Evolutionary conservation across 805 yeast species (phyloP), one percentile per base, ranked within the genome.

Genomic region (Zygoascus ofunaensis): DNA sequence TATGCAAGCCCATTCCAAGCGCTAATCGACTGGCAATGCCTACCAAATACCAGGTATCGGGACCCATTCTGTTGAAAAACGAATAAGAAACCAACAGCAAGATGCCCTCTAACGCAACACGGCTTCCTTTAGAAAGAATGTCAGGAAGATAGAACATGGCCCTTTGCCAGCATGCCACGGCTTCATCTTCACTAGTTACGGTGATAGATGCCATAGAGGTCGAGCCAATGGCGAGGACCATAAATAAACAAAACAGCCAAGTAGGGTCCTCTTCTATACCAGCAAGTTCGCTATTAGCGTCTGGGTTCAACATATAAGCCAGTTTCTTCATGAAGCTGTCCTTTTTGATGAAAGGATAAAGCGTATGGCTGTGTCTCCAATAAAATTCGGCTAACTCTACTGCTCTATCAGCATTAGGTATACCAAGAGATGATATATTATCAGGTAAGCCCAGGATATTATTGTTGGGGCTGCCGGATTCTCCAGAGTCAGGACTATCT

Each of bases 151-250:
- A 61, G 26, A 60, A 62, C 64, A 72, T 61, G 0, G 77, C 73
- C 35, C 66, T 55, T 12, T 58, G 59, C 2, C 71, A 65, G 40
- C 72, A 65, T 43, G 61, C 67, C 36, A 64, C 69, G 34, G 70
- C 66, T 34, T 52, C 55, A 19, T 51, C 54, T 32, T 52, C 54
- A 19, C 35, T 41, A 2, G 46, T 33, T n/a, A 48, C 44, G 8
- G 45, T 51, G 19, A 52, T 45, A 4, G 54, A 50, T 15, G 55
- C 70, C 41, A 76, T 56, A 2, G 76, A 68, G 7, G 77, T 70
- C 44, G 77, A 73, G 1, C 80, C 80, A 35, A 74, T 71, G 4
- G 78, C 76, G 60, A 74, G 63, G 2, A 74, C 68, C 74, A 76
- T 70, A 54, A 68, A 70, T 8, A 75, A 50, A 56, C 76, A 74